Base-by-base conservation (phyloP, 441 rosid genomes). In the Isatis lusitanica region DNA sequence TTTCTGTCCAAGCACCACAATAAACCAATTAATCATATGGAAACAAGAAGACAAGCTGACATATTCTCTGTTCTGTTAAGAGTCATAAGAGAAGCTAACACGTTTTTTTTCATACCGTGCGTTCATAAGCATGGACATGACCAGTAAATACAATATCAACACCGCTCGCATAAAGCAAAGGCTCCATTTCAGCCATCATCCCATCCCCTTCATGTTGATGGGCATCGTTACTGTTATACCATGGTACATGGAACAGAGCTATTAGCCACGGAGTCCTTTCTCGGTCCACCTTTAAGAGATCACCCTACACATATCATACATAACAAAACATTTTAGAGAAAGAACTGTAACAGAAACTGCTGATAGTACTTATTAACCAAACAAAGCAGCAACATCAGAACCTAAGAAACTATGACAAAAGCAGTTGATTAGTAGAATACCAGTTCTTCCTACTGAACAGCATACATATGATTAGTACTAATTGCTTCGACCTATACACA, bases 91-190 rank as follows among this genome's bases (percentile, higher is more conserved):
- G 47, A 59, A 61, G 73, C 43, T 33, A 30, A 39, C 65, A 40
- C 4, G 56, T 10, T 13, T 59, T 35, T 7, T 43, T 55, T 1
- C 87, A 63, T 83, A 95, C 99, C 68, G 96, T 63, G 77, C 97
- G 94, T 81, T 94, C 99, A 64, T 94, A 94, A 70, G 99, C 97
- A 86, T 94, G 99, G 39, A 94, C 98, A 70, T 95, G 98, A 9
- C 99, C 99, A 48, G 98, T 82, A 21, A 95, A 76, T 43, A 92
- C 81, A 5, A 95, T 36, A 77, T 94, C 99, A 35, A 85, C 98
- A 63, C 87, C 76, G 73, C 93, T 93, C 33, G 89, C 89, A 77
- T 88, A 83, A 48, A 94, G 88, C 80, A 94, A 77, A 44, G 94
- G 96, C 84, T 94, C 99, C 93, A 91, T 83, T 68, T 84, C 82